Evolutionary conservation across 768 basidiomycete genomes (phyloP).

Genomic region (Mrakia frigida): DNA sequence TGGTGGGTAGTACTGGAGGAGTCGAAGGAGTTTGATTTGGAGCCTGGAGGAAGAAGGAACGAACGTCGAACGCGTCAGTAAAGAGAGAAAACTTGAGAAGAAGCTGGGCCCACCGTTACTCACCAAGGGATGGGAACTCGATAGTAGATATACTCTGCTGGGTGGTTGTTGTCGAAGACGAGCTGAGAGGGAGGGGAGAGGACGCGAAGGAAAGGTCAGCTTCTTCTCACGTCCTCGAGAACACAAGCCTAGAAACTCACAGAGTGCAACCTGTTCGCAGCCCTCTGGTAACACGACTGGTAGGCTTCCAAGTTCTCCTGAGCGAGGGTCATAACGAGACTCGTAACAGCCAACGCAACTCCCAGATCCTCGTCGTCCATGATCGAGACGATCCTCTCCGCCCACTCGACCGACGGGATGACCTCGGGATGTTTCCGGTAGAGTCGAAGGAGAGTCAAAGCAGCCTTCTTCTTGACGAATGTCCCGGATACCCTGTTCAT

Average conservation of each 20-base stretch:
- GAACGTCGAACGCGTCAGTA: not conserved
- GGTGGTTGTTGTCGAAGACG: conserved; percentile 83
- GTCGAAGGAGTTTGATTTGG: conserved; percentile 86
- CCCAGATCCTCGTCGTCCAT: conserved; percentile 96
- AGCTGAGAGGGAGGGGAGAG: conserved; percentile 52
- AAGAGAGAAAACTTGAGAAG: not conserved
- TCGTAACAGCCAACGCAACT: conserved; percentile 89
- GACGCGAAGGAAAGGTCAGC: not conserved
- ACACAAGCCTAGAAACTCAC: conserved; percentile 47
- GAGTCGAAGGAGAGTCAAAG: conserved; percentile 80
- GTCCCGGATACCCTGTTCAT: conserved; percentile 72
- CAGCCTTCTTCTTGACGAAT: conserved; percentile 98
- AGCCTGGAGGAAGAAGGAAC: conserved; percentile 55
- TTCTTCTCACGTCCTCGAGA: not conserved
- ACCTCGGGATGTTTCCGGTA: conserved; percentile 96
- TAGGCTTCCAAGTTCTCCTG: conserved; percentile 89
- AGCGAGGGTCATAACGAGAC: conserved; percentile 85
- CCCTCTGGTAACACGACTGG: conserved; percentile 88
- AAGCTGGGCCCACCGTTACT: not conserved
- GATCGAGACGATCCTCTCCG: conserved; percentile 82
- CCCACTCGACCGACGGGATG: conserved; percentile 92
- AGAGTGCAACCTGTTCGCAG: conserved; percentile 78
- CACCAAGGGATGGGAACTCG: conserved; percentile 49
- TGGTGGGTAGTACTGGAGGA: conserved; percentile 93
- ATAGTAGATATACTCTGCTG: conserved; percentile 88